Conservation (phyloP, 495 filamentous ascomycete genomes). For the Collariella sp. region DNA sequence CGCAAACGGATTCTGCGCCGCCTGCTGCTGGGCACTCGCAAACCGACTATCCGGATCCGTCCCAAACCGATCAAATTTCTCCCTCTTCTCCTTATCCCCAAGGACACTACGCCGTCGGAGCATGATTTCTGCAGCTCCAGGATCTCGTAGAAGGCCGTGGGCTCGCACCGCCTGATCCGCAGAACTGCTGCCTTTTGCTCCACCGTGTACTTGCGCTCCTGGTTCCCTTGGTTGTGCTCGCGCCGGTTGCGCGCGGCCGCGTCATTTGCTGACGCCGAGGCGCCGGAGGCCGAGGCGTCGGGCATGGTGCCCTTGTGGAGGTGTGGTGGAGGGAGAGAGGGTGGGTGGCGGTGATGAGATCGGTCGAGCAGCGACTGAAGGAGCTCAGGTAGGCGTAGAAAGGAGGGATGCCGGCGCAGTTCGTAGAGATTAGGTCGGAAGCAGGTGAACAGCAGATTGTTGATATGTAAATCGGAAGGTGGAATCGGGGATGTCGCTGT, state of each 20-base stretch:
- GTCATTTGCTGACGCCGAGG: conserved; percentile 41
- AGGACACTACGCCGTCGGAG: conserved; percentile 70
- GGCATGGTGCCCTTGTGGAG: conserved; percentile 48
- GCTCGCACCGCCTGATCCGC: conserved; percentile 69
- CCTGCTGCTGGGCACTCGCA: conserved; percentile 47
- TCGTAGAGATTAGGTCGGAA: no score
- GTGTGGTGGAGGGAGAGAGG: background rate
- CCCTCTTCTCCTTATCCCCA: conserved; percentile 85
- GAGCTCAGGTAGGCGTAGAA: no score
- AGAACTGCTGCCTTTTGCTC: conserved; percentile 88
- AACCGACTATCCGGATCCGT: conserved; percentile 87
- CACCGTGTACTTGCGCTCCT: conserved; percentile 76
- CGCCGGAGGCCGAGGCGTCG: conserved; percentile 65
- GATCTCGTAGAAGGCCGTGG: conserved; percentile 88
- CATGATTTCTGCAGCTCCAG: conserved; percentile 57
- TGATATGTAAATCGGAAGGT: no score
- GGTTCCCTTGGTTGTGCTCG: conserved; percentile 89
- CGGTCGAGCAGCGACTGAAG: background rate
- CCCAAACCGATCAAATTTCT: conserved; percentile 77
- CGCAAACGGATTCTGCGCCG: conserved; percentile 59
- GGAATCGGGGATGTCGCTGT: no score
- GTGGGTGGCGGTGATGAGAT: background rate
- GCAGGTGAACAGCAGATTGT: no score
- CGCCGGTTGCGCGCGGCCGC: conserved; percentile 55
- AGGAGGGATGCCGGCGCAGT: no score